Conservation (phyloP, 805 yeast species). For the Wickerhamiella australiensis region DNA sequence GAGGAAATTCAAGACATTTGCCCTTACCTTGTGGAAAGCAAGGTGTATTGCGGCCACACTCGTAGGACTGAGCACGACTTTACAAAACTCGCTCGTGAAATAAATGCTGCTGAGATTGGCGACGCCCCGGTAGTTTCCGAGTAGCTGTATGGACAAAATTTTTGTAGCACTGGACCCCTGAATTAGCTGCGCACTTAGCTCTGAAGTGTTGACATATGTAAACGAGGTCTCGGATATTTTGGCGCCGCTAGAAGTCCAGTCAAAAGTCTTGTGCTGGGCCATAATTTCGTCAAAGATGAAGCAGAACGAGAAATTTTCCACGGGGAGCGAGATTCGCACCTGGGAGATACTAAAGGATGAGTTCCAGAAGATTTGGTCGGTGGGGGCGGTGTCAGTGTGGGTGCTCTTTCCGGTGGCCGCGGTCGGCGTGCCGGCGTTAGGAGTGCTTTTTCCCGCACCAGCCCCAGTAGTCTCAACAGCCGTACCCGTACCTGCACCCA, state of each 20-base stretch:
- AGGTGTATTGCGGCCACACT: not conserved
- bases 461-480: too few relatives aligned
- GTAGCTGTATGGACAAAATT: slow-evolving; percentile 10
- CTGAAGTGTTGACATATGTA: not conserved
- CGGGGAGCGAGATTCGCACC: slow-evolving; percentile 8
- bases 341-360: not conserved
- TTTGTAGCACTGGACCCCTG: not conserved
- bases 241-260: not conserved
- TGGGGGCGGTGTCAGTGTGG: too few relatives aligned
- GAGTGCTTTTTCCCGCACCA: too few relatives aligned
- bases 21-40: slow-evolving; percentile 14
- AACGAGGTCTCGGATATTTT: not conserved
- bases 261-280: slow-evolving; percentile 1
- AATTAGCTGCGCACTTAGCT: slow-evolving; percentile 2
- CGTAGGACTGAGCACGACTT: slow-evolving; percentile 6
- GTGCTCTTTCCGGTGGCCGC: too few relatives aligned
- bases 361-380: not conserved
- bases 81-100: slow-evolving; percentile 12
- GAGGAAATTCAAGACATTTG: not conserved
- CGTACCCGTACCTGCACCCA: too few relatives aligned
- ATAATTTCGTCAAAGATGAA: slow-evolving; percentile 3
- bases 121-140: slow-evolving; percentile 3
- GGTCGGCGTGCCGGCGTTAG: too few relatives aligned
- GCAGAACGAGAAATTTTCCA: slow-evolving; percentile 5
- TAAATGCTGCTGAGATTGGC: slow-evolving; percentile 7